These are phyloP conservation scores for Eragrostis tef DNA, from an alignment of 202 grass and related monocot genomes.

Conservation along the genomic window DNA sequence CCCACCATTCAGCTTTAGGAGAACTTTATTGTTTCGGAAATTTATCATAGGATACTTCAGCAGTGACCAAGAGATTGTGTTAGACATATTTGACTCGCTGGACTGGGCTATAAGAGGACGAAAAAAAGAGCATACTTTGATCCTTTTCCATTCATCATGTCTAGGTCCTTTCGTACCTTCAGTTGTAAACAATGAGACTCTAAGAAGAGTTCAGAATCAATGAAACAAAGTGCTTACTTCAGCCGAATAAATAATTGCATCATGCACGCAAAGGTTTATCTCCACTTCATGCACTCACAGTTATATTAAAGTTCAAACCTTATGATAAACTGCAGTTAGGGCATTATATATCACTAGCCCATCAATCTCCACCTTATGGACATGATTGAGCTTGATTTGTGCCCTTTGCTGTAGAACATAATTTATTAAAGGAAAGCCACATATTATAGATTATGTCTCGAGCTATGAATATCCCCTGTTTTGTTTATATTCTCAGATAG, in stretches of 20 bases:
- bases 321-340: conserved; percentile 35
- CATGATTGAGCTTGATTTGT: neutral
- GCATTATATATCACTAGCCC: neutral
- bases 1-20: neutral
- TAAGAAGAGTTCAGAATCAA: conserved; percentile 14
- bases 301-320: conserved; percentile 17
- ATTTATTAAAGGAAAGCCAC: neutral
- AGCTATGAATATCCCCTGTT: neutral
- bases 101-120: neutral
- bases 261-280: neutral
- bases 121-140: neutral
- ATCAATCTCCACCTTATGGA: neutral
- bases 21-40: neutral
- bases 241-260: neutral
- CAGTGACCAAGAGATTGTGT: neutral
- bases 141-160: conserved; percentile 16
- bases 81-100: neutral
- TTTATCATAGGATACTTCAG: neutral
- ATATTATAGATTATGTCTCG: neutral
- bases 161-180: neutral
- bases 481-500: conserved; percentile 16
- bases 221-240: conserved; percentile 2
- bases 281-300: conserved; percentile 35
- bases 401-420: conserved; percentile 7
- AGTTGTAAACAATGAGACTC: neutral